These are phyloP conservation scores for Rhododendron molle DNA, from an alignment of 148 eudicot species.

Conservation along the genomic window DNA sequence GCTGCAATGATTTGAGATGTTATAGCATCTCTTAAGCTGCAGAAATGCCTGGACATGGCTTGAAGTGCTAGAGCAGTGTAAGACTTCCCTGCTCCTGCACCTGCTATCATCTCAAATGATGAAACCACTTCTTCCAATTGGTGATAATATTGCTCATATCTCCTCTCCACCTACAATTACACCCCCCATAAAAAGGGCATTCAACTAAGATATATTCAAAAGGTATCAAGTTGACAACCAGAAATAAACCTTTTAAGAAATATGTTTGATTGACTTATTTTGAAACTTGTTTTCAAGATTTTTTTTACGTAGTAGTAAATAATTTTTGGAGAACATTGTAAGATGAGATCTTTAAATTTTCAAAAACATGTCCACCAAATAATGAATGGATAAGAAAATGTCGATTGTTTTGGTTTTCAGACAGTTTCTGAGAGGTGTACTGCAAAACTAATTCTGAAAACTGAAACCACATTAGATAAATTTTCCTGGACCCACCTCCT, in stretches of 20 bases:
- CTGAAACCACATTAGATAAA: not conserved
- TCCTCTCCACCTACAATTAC: slow-evolving; percentile 71
- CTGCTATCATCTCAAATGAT: slow-evolving; percentile 76
- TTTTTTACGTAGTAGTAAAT: not conserved
- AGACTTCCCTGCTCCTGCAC: slow-evolving; percentile 66
- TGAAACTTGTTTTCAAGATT: not conserved
- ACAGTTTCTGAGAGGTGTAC: not conserved
- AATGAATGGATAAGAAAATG: not conserved
- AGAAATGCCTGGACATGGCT: slow-evolving; percentile 93
- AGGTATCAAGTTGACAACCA: not conserved
- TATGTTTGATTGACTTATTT: not conserved
- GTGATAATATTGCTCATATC: slow-evolving; percentile 67
- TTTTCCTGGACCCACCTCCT: slow-evolving; percentile 54
- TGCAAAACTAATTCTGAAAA: not conserved
- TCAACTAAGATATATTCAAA: not conserved
- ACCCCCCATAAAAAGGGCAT: not conserved
- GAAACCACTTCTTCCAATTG: slow-evolving; percentile 62
- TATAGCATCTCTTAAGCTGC: slow-evolving; percentile 69
- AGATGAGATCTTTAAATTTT: not conserved
- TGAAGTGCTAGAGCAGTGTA: slow-evolving; percentile 91
- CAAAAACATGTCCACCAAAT: not conserved
- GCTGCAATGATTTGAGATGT: slow-evolving; percentile 48
- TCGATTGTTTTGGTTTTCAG: not conserved
- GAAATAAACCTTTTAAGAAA: not conserved
- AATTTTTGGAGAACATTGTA: not conserved